Evolutionary conservation across 1,139 yeast species (phyloP).

Genomic region (Candida sp.): DNA sequence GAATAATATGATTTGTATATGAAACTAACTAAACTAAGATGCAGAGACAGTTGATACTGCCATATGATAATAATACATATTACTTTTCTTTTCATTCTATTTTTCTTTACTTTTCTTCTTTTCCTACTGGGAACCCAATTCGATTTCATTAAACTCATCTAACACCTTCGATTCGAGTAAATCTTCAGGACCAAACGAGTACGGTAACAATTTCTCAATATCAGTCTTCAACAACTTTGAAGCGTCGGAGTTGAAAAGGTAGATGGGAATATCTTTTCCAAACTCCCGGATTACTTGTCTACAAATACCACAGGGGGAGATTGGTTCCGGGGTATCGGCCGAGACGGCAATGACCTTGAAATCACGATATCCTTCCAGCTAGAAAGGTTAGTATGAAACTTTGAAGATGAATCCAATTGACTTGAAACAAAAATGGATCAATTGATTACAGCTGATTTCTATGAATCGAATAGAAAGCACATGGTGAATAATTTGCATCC

Average conservation of each 20-base stretch:
- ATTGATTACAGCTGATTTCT: no score
- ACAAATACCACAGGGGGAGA: constrained; percentile 94
- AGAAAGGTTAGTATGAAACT: constrained; percentile 5
- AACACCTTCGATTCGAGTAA: constrained; percentile 17
- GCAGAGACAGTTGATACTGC: no score
- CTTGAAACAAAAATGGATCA: no score
- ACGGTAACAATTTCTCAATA: constrained; percentile 69
- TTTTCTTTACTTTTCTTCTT: no score
- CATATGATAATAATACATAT: no score
- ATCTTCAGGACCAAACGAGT: constrained; percentile 85
- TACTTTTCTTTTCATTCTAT: no score
- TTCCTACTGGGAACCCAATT: no score
- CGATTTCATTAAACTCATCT: no score
- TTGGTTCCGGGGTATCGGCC: constrained; percentile 56
- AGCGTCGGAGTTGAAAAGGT: constrained; percentile 60
- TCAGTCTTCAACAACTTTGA: constrained; percentile 34
- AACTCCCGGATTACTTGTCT: constrained; percentile 87
- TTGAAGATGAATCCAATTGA: neutral
- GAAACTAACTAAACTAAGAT: no score
- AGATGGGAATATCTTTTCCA: constrained; percentile 47
- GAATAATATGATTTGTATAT: no score
- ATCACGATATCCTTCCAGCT: constrained; percentile 40
- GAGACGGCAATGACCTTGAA: constrained; percentile 71
- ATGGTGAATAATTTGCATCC: no score
- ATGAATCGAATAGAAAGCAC: no score